Percentiles rank a stretch among this genome's conserved stretches.
phyloP scores from a whole-genome alignment of 352 stramenopile genomes.

The Phytophthora nicotianae region DNA sequence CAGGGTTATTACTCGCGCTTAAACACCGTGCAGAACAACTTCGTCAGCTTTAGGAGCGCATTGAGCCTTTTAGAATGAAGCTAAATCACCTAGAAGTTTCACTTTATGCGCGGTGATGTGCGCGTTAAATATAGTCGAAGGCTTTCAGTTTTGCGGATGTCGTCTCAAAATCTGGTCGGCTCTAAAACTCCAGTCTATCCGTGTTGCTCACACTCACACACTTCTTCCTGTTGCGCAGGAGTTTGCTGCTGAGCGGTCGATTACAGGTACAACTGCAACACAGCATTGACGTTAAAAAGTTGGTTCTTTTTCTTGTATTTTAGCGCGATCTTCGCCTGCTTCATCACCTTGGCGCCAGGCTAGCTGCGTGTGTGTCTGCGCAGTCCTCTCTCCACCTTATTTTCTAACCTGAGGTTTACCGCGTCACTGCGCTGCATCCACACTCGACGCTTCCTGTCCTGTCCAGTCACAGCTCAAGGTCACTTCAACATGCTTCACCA shows the following conservation, averaged over 20 bases:
- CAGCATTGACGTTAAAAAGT: conserved; percentile 35
- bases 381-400: conserved; percentile 16
- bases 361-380: conserved; percentile 16
- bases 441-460: conserved; percentile 25
- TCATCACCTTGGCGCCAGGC: conserved; percentile 18
- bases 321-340: conserved; percentile 25
- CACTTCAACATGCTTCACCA: conserved; percentile 34
- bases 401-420: conserved; percentile 20
- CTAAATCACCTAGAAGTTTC: no score
- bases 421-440: conserved; percentile 22
- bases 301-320: conserved; percentile 38
- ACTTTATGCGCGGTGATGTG: no score
- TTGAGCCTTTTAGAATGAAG: no score
- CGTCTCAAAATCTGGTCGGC: no score
- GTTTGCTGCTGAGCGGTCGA: conserved; percentile 21
- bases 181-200: no score
- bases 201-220: no score
- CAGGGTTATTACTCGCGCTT: no score
- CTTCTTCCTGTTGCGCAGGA: conserved; percentile 12
- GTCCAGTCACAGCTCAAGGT: conserved; percentile 24
- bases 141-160: no score
- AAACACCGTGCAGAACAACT: no score
- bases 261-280: conserved; percentile 7
- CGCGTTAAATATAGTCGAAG: no score
- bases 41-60: no score